phyloP scores from a whole-genome alignment of 768 basidiomycete species.

The Amanita muscaria region DNA sequence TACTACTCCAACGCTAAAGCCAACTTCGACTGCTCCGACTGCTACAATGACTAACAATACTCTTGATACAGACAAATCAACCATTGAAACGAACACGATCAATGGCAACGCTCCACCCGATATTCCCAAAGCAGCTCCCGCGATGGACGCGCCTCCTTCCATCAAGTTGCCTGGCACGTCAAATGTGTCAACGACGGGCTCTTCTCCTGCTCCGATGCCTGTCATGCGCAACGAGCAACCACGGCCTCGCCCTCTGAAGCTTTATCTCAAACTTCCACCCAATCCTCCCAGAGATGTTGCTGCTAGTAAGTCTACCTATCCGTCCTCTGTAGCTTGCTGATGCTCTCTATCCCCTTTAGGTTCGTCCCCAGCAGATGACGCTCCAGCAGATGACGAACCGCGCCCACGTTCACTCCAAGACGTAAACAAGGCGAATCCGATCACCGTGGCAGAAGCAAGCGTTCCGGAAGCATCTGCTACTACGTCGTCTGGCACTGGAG shows the following conservation, averaged over 20 bases:
- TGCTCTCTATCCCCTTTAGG: slow-evolving; percentile 5
- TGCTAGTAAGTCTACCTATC: neutral
- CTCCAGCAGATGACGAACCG: neutral
- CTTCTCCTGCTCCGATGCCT: too few species aligned
- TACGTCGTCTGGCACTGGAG: neutral
- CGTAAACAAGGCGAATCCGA: neutral
- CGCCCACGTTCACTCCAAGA: neutral
- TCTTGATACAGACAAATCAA: too few species aligned
- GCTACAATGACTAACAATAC: too few species aligned
- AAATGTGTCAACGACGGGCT: too few species aligned
- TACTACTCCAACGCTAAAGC: too few species aligned
- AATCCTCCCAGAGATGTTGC: neutral
- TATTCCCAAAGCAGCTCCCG: too few species aligned
- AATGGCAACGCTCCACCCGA: too few species aligned
- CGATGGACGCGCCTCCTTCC: too few species aligned
- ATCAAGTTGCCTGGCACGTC: too few species aligned
- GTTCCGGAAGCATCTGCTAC: neutral
- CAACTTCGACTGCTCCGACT: too few species aligned
- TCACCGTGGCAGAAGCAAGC: neutral
- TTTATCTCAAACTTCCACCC: neutral
- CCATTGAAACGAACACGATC: too few species aligned
- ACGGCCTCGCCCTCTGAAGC: neutral
- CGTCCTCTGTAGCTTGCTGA: neutral
- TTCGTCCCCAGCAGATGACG: neutral
- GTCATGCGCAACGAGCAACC: too few species aligned